Evolutionary conservation across 352 stramenopile genomes (phyloP), one percentile per base, ranked within the genome.

Genomic region (Phytophthora ramorum): DNA sequence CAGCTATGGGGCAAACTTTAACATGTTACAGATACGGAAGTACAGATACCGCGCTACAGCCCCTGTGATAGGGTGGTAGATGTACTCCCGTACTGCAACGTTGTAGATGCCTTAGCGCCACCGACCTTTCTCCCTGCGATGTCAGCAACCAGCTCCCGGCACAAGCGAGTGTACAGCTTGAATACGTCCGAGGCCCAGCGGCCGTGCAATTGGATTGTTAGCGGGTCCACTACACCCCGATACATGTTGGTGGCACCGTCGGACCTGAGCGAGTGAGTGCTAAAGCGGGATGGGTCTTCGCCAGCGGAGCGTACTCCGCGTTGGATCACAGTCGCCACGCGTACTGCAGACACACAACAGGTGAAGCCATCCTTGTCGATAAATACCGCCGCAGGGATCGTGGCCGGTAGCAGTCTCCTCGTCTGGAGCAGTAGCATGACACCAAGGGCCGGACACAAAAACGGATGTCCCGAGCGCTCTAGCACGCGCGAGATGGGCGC

Each of bases 161-260:
- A 45, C 12, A 45, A 8, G 7, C 35, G 34, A 0, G 46, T 64
- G 57, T 57, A 64, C 1, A 44, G 2, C n/a, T 57, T 57, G 46
- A 51, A 64, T 0, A 26, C 20, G 24, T 58, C 34, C 2, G 35
- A 64, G 0, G 35, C n/a, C 46, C 57, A 58, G 0, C 57, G 16
- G 0, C 56, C 56, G 24, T 64, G 56, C 2, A 64, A 51, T 26
- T 56, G 46, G n/a, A 64, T 56, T 2, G 32, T 64, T 2, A 63
- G 9, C 0, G 6, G 9, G 24, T 64, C 46, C 6, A 57, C 35
- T 1, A 34, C 57, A 1, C 22, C 24, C 0, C 57, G 22, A 16
- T 57, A 51, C 35, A 58, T 58, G 35, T 50, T 32, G 1, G 46
- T 57, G 1, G 46, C 46, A 2, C 57, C 34, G 9, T 46, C 57